Conservation (phyloP, 2,329 filamentous ascomycete genomes). For the Cladobotryum mycophilum region DNA sequence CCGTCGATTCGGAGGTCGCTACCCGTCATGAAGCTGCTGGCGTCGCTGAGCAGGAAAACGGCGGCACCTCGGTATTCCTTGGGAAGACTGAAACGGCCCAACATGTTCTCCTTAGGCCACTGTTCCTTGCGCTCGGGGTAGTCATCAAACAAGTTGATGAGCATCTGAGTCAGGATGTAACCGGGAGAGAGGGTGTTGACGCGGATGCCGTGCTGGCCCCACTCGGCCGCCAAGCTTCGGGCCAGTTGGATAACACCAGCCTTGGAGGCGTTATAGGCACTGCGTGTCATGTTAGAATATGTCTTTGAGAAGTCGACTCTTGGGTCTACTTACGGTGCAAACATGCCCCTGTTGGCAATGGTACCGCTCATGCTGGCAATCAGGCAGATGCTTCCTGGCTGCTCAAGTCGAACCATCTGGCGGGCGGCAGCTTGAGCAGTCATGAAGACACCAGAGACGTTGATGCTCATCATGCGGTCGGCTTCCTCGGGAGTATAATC, state of each 20-base stretch:
- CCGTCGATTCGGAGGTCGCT: slow-evolving; percentile 65
- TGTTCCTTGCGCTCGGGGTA: slow-evolving; percentile 60
- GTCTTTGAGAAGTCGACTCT: too few relatives aligned
- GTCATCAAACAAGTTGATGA: slow-evolving; percentile 68
- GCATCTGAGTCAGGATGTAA: slow-evolving; percentile 79
- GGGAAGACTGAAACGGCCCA: slow-evolving; percentile 60
- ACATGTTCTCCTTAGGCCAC: slow-evolving; percentile 84
- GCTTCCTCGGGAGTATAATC: slow-evolving; percentile 72
- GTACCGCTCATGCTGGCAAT: slow-evolving; percentile 67
- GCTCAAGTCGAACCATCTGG: slow-evolving; percentile 58
- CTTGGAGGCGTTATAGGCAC: slow-evolving; percentile 70
- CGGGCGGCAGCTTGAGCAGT: slow-evolving; percentile 83
- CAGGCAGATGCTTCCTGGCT: slow-evolving; percentile 56
- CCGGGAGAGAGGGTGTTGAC: slow-evolving; percentile 78
- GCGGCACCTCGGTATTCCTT: slow-evolving; percentile 67
- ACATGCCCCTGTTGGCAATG: slow-evolving; percentile 56
- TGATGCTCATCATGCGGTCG: slow-evolving; percentile 75
- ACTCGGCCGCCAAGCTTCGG: slow-evolving; percentile 66
- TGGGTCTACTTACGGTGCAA: slow-evolving; percentile 47
- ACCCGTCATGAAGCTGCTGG: slow-evolving; percentile 69
- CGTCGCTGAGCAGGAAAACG: slow-evolving; percentile 66
- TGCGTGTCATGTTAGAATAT: slow-evolving; percentile 22
- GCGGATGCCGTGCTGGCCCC: slow-evolving; percentile 66
- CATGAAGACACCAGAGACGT: slow-evolving; percentile 80
- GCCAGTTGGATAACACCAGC: slow-evolving; percentile 66